These are phyloP conservation scores for Sporothrix phasma DNA, from an alignment of 2,329 filamentous ascomycete species.

Conservation along the genomic window DNA sequence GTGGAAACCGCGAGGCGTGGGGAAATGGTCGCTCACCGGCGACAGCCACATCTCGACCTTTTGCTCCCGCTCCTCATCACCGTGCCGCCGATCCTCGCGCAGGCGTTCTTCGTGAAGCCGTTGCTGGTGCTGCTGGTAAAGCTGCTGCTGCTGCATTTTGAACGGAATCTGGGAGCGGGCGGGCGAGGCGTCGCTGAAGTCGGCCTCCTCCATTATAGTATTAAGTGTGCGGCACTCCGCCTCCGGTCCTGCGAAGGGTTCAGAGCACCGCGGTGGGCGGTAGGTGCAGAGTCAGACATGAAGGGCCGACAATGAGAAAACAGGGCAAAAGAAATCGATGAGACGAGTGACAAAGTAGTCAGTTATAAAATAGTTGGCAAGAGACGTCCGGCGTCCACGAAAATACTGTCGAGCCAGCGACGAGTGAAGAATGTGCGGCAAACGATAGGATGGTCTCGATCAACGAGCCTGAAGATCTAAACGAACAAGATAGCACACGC, in stretches of 20 bases:
- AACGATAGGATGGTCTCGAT: slow-evolving; percentile 36
- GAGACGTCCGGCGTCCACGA: slow-evolving; percentile 27
- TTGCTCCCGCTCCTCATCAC: slow-evolving; percentile 29
- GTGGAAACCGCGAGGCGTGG: slow-evolving; percentile 58
- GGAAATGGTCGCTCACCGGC: slow-evolving; percentile 56
- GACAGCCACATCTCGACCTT: slow-evolving; percentile 50
- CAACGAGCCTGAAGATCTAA: slow-evolving; percentile 31
- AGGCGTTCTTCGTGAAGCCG: slow-evolving; percentile 23
- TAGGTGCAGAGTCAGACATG: slow-evolving; percentile 40
- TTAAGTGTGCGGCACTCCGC: slow-evolving; percentile 43
- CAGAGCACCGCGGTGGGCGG: slow-evolving; percentile 34
- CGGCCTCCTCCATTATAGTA: slow-evolving; percentile 50
- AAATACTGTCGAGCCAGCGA: slow-evolving; percentile 14
- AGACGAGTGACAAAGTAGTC: not conserved
- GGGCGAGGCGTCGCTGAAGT: slow-evolving; percentile 16
- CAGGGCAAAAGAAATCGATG: slow-evolving; percentile 10
- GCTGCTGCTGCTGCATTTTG: slow-evolving; percentile 6
- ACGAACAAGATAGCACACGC: slow-evolving; percentile 25
- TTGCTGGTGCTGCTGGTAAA: not conserved
- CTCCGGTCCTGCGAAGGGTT: slow-evolving; percentile 49
- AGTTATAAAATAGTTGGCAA: no score
- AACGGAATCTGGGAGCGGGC: not conserved
- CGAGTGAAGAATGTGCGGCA: slow-evolving; percentile 14
- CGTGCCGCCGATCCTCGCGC: slow-evolving; percentile 12
- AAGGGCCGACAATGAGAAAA: slow-evolving; percentile 24